These are phyloP conservation scores for Acaromyces ingoldii DNA, from an alignment of 1,284 basidiomycete species.

Conservation along the genomic window DNA sequence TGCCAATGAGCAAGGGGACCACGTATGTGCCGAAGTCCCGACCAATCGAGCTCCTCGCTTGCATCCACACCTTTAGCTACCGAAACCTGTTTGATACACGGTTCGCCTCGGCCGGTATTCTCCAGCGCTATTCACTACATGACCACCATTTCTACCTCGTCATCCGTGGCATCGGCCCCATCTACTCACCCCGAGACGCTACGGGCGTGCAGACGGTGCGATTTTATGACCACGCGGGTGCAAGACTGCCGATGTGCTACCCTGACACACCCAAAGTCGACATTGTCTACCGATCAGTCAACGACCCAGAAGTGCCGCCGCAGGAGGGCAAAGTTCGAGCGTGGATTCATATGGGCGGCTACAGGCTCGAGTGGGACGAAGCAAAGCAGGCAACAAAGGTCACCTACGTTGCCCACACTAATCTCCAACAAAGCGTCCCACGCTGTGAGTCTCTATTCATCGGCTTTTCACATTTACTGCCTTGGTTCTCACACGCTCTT, in stretches of 20 bases:
- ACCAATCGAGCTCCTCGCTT: slow-evolving; percentile 29
- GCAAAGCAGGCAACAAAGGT: slow-evolving; percentile 17
- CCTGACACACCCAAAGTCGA: slow-evolving; percentile 21
- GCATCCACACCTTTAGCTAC: slow-evolving; percentile 26
- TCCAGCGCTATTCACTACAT: slow-evolving; percentile 24
- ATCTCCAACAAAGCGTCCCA: slow-evolving; percentile 22
- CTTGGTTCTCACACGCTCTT: neutral
- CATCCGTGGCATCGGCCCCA: slow-evolving; percentile 31
- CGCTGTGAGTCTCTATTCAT: slow-evolving; percentile 11
- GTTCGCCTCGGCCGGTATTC: slow-evolving; percentile 27
- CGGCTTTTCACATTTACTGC: neutral
- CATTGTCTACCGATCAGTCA: slow-evolving; percentile 21
- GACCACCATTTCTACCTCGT: slow-evolving; percentile 37
- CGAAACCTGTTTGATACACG: slow-evolving; percentile 36
- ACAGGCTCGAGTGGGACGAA: slow-evolving; percentile 20
- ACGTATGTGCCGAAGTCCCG: slow-evolving; percentile 1
- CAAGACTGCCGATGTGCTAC: slow-evolving; percentile 15
- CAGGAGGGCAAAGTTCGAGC: slow-evolving; percentile 29
- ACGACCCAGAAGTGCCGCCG: slow-evolving; percentile 13
- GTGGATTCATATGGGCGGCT: slow-evolving; percentile 22
- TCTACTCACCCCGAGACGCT: slow-evolving; percentile 30
- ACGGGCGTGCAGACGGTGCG: slow-evolving; percentile 25
- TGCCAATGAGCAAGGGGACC: neutral
- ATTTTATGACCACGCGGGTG: slow-evolving; percentile 20
- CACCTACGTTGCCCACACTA: slow-evolving; percentile 28